phyloP scores from a whole-genome alignment of 2,329 filamentous ascomycete genomes.

The Aspergillus tamarii region DNA sequence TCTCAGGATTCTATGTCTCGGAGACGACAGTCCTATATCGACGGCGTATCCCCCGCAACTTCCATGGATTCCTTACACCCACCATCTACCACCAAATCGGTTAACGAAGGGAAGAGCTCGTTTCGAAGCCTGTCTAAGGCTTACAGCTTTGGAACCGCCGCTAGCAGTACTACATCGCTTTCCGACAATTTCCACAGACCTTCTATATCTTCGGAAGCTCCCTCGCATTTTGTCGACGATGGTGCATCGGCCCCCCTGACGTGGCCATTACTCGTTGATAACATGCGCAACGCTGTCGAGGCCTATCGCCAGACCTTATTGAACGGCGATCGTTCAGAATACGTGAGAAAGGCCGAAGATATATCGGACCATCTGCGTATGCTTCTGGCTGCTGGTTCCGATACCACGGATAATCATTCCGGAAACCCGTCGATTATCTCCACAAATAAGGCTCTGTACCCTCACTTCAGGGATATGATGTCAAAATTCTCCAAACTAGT shows the following conservation, averaged over 20 bases:
- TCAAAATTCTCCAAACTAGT: constrained; percentile 99
- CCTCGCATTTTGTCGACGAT: constrained; percentile 88
- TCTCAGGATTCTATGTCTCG: constrained; percentile 70
- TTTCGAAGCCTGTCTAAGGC: constrained; percentile 26
- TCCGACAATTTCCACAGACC: constrained; percentile 52
- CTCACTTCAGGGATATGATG: constrained; percentile 99
- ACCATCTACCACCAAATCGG: constrained; percentile 62
- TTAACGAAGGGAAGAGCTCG: constrained; percentile 54
- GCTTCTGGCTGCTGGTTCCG: constrained; percentile 91
- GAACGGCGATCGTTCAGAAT: constrained; percentile 81
- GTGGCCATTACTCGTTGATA: constrained; percentile 86
- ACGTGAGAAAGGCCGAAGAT: constrained; percentile 92
- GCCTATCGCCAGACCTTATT: constrained; percentile 88
- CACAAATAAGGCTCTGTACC: constrained; percentile 94
- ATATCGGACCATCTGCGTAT: constrained; percentile 95
- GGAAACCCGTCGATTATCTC: constrained; percentile 99
- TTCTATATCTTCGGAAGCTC: constrained; percentile 57
- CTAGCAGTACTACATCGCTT: constrained; percentile 59
- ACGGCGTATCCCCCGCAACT: constrained; percentile 79
- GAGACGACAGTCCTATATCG: constrained; percentile 67
- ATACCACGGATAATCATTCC: constrained; percentile 97
- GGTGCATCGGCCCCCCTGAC: constrained; percentile 77
- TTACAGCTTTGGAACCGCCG: constrained; percentile 48
- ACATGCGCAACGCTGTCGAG: constrained; percentile 90
- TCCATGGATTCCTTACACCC: constrained; percentile 90